These are phyloP conservation scores for Dryas integrifolia DNA, from an alignment of 331 rosid genomes.

Conservation along the genomic window DNA sequence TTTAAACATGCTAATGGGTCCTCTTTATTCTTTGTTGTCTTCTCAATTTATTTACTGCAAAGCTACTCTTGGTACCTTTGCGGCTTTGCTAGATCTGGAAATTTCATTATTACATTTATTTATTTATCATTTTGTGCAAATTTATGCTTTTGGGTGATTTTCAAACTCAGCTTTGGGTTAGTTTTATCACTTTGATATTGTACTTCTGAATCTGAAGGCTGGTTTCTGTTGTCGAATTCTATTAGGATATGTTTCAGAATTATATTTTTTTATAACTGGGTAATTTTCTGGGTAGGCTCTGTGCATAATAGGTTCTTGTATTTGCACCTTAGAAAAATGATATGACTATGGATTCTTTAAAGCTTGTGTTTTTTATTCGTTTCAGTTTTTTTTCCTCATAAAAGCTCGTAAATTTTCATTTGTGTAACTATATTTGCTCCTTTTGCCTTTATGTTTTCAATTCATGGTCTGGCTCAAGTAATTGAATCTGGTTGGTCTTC, in stretches of 20 bases:
- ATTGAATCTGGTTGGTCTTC: conserved; percentile 13
- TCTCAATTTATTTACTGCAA: conserved; percentile 1
- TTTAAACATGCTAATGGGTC: background rate
- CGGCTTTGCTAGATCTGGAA: conserved; percentile 31
- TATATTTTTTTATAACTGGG: background rate
- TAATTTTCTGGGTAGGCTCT: conserved; percentile 10
- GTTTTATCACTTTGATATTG: conserved; percentile 1
- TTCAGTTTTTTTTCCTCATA: background rate
- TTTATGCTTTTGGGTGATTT: conserved; percentile 16
- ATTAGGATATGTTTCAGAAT: background rate
- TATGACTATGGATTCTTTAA: background rate
- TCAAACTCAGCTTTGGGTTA: conserved; percentile 10
- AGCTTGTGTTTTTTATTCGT: background rate
- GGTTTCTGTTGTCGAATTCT: conserved; percentile 15
- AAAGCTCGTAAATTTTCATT: background rate
- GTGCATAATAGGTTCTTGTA: background rate
- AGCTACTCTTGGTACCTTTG: conserved; percentile 17
- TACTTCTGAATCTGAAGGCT: conserved; percentile 21
- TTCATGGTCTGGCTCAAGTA: background rate
- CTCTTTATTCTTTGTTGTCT: background rate
- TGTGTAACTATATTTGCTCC: background rate
- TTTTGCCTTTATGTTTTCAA: background rate
- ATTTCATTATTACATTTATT: background rate
- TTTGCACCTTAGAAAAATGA: background rate
- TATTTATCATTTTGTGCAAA: background rate